A percentile compares a stretch with the other conserved stretches of the same genome.
These are phyloP conservation scores for Moesziomyces sp. DNA, from an alignment of 1,284 basidiomycete species.

Conservation along the genomic window DNA sequence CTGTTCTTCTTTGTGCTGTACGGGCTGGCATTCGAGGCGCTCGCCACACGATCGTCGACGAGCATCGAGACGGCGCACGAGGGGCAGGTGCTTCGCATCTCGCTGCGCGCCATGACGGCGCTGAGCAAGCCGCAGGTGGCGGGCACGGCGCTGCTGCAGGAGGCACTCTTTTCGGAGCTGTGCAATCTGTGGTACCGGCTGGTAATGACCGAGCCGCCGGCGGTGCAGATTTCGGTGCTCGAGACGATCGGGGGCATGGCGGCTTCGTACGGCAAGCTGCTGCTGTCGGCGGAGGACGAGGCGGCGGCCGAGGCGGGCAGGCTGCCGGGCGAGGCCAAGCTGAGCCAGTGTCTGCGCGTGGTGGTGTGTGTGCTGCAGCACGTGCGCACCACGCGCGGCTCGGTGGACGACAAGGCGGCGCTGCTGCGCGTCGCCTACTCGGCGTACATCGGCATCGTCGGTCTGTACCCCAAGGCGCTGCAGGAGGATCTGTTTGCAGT, in stretches of 20 bases:
- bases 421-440: constrained; percentile 78
- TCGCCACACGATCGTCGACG: constrained; percentile 75
- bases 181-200: constrained; percentile 87
- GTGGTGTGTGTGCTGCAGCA: constrained; percentile 83
- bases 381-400: constrained; percentile 71
- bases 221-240: constrained; percentile 79
- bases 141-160: constrained; percentile 79
- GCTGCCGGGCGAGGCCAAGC: constrained; percentile 70
- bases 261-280: constrained; percentile 71
- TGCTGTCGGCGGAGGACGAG: constrained; percentile 53
- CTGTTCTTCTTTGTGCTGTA: constrained; percentile 89
- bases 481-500: constrained; percentile 82
- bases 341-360: constrained; percentile 81
- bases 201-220: constrained; percentile 83
- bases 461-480: constrained; percentile 73
- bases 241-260: constrained; percentile 78
- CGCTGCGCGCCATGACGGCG: constrained; percentile 81
- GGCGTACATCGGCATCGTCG: constrained; percentile 76
- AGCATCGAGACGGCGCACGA: constrained; percentile 68
- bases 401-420: constrained; percentile 69
- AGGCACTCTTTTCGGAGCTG: constrained; percentile 89
- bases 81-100: constrained; percentile 69
- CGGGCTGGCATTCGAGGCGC: constrained; percentile 89
- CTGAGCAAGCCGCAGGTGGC: constrained; percentile 82
- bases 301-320: constrained; percentile 37